Conservation (phyloP, 2,329 filamentous ascomycete genomes). For the Exophiala xenobiotica region DNA sequence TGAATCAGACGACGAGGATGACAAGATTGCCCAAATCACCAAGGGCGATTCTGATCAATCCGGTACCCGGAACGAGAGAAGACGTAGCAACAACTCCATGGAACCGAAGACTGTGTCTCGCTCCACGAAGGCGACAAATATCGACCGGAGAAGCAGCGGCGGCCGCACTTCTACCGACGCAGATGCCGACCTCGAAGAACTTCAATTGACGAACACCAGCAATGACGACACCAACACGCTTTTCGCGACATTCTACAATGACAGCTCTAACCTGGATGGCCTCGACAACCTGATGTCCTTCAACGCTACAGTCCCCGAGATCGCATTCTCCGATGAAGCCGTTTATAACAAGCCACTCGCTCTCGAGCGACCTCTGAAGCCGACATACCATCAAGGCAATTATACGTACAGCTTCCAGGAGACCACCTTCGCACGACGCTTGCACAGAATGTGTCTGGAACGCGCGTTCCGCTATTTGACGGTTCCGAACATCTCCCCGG, state of each 20-base stretch:
- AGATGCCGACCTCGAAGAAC: constrained; percentile 15
- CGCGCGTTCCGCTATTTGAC: constrained; percentile 49
- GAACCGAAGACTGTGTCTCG: too few relatives aligned
- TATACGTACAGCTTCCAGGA: constrained; percentile 63
- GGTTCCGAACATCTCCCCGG: constrained; percentile 45
- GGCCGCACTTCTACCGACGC: constrained; percentile 12
- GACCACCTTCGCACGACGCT: constrained; percentile 65
- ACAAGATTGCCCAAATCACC: constrained; percentile 16
- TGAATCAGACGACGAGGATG: constrained; percentile 27
- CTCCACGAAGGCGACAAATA: too few relatives aligned
- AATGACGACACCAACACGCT: constrained; percentile 4
- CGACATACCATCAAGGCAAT: constrained; percentile 36
- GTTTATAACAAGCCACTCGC: not conserved
- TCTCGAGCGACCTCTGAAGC: constrained; percentile 29
- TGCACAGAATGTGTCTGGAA: constrained; percentile 68
- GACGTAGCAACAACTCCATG: constrained; percentile 6
- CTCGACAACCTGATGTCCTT: constrained; percentile 21
- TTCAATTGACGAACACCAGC: not conserved
- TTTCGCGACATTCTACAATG: constrained; percentile 11
- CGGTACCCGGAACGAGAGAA: constrained; percentile 1
- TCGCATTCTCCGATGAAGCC: constrained; percentile 27
- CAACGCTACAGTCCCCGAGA: constrained; percentile 19
- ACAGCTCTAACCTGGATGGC: constrained; percentile 18
- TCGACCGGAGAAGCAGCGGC: constrained; percentile 7
- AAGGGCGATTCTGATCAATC: constrained; percentile 8